phyloP scores from a whole-genome alignment of 1,284 basidiomycete genomes.

The Ceratobasidium sp. region DNA sequence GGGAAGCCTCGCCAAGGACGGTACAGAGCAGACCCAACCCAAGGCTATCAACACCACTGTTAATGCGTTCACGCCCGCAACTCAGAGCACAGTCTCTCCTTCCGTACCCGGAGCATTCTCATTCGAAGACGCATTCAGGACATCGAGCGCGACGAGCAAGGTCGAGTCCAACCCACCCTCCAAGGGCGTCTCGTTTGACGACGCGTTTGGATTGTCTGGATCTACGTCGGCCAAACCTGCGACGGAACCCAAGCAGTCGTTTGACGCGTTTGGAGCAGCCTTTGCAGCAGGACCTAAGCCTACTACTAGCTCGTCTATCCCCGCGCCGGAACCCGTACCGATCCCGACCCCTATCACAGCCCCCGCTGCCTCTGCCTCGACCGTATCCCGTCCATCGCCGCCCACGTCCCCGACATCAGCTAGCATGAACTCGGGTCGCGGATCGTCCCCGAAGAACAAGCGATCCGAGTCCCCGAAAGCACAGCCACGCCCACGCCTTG shows the following conservation, averaged over 20 bases:
- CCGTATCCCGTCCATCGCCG: constrained; percentile 44
- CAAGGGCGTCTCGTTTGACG: constrained; percentile 66
- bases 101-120: constrained; percentile 51
- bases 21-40: constrained; percentile 43
- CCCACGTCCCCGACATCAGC: constrained; percentile 66
- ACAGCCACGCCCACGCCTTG: constrained; percentile 18
- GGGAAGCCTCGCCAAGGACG: constrained; percentile 63
- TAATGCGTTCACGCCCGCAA: constrained; percentile 52
- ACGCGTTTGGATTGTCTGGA: constrained; percentile 67
- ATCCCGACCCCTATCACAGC: constrained; percentile 36
- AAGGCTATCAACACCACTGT: constrained; percentile 50
- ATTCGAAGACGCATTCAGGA: constrained; percentile 64
- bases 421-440: constrained; percentile 70
- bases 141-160: constrained; percentile 26
- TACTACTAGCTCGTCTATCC: constrained; percentile 50
- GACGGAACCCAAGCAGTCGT: constrained; percentile 58
- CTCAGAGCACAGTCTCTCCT: constrained; percentile 51
- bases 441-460: constrained; percentile 60
- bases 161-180: constrained; percentile 20
- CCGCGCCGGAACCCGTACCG: constrained; percentile 65
- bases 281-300: constrained; percentile 57
- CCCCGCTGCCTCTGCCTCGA: constrained; percentile 27
- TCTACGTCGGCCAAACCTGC: constrained; percentile 58
- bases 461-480: constrained; percentile 66
- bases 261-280: constrained; percentile 57